Evolutionary conservation across 139 green algal genomes (phyloP).

Genomic region (Chlorella sp.): DNA sequence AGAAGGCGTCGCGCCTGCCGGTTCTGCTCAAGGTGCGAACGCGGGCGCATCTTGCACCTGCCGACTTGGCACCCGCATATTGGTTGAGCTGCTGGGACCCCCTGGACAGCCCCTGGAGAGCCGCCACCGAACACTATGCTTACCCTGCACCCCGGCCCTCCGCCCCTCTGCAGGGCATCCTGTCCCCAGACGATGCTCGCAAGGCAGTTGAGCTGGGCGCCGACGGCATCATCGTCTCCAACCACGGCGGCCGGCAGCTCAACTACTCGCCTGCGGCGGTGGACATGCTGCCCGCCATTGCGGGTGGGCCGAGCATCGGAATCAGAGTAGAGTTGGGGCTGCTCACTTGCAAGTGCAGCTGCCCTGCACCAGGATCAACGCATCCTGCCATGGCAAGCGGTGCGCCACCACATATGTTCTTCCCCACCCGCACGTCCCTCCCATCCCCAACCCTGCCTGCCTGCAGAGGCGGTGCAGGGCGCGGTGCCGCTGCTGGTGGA

Average conservation of each 20-base stretch:
- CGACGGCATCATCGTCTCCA: slow-evolving; percentile 88
- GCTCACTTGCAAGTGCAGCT: too few relatives aligned
- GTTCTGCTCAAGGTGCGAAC: slow-evolving; percentile 83
- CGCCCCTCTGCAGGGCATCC: slow-evolving; percentile 75
- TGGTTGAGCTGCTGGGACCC: too few relatives aligned
- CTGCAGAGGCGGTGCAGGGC: slow-evolving; percentile 59
- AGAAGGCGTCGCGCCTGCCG: slow-evolving; percentile 73
- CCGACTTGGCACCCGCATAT: neutral
- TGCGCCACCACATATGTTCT: too few relatives aligned
- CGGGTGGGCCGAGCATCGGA: slow-evolving; percentile 6
- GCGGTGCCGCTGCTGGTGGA: slow-evolving; percentile 85
- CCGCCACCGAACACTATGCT: too few relatives aligned
- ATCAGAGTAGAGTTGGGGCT: too few relatives aligned
- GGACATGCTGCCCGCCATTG: slow-evolving; percentile 75
- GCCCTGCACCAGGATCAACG: too few relatives aligned
- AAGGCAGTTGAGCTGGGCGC: slow-evolving; percentile 72
- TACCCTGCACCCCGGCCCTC: neutral
- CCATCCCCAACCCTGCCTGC: too few relatives aligned
- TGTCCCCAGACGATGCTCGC: slow-evolving; percentile 77
- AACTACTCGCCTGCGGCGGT: slow-evolving; percentile 82
- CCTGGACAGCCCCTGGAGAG: too few relatives aligned
- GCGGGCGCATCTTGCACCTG: neutral
- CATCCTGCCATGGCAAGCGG: too few relatives aligned
- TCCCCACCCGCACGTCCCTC: too few relatives aligned
- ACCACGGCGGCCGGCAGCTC: slow-evolving; percentile 89